Percentiles rank a stretch among this genome's conserved stretches.
phyloP scores from a whole-genome alignment of 352 stramenopile genomes.

The Globisporangium perplexum region DNA sequence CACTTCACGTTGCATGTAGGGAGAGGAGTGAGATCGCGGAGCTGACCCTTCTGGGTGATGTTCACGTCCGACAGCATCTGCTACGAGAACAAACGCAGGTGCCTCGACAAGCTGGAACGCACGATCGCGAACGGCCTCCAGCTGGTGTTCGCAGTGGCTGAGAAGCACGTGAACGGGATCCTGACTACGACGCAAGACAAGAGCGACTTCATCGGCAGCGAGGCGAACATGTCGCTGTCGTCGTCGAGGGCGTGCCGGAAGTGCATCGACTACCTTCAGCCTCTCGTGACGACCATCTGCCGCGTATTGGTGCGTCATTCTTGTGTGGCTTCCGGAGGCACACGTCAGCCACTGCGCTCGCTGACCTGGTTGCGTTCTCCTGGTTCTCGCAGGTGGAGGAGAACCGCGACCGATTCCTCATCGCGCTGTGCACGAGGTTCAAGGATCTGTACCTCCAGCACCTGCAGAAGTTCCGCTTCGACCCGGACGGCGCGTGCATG shows the following conservation, averaged over 20 bases:
- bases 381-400: slow-evolving; percentile 33
- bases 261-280: slow-evolving; percentile 65
- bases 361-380: neutral
- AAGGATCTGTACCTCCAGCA: slow-evolving; percentile 75
- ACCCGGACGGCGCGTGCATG: slow-evolving; percentile 78
- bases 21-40: neutral
- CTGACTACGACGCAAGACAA: slow-evolving; percentile 62
- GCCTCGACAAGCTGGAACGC: slow-evolving; percentile 57
- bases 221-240: slow-evolving; percentile 68
- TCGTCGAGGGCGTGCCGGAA: slow-evolving; percentile 64
- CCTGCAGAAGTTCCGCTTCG: slow-evolving; percentile 71
- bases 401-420: slow-evolving; percentile 62
- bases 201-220: slow-evolving; percentile 65
- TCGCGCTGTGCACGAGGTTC: slow-evolving; percentile 43
- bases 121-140: slow-evolving; percentile 39
- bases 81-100: slow-evolving; percentile 68
- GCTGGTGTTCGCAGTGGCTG: slow-evolving; percentile 53
- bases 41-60: neutral
- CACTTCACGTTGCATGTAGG: neutral
- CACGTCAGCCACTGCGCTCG: too few species aligned
- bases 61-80: slow-evolving; percentile 43
- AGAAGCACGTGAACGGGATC: slow-evolving; percentile 48
- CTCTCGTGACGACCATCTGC: slow-evolving; percentile 42
- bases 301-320: slow-evolving; percentile 46
- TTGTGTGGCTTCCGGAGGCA: too few species aligned